These are phyloP conservation scores for Chaetomium fimeti DNA, from an alignment of 495 filamentous ascomycete species.

Conservation along the genomic window DNA sequence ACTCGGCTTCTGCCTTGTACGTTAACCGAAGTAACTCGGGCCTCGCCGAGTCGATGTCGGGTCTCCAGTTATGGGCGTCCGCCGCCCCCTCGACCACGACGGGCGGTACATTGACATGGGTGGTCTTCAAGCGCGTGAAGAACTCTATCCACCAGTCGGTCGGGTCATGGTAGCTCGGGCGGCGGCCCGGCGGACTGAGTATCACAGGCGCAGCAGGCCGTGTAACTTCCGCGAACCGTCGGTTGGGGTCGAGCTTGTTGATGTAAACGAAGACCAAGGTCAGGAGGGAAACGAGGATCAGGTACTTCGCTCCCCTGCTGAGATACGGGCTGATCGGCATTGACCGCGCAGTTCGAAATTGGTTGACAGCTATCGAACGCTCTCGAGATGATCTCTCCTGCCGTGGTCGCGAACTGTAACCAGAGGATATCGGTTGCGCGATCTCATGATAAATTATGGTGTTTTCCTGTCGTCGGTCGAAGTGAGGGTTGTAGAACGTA, in stretches of 20 bases:
- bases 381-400: neutral
- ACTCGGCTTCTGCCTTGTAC: neutral
- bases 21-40: slow-evolving; percentile 1
- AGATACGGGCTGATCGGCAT: neutral
- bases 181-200: neutral
- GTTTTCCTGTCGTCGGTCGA: neutral
- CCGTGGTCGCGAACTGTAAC: neutral
- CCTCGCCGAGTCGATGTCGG: slow-evolving; percentile 10
- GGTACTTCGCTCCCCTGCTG: neutral
- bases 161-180: neutral
- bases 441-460: neutral
- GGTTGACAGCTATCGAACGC: neutral
- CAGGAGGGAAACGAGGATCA: neutral
- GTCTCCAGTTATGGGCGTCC: slow-evolving; percentile 14
- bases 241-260: neutral
- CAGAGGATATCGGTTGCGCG: neutral
- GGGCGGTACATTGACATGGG: neutral
- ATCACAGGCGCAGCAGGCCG: neutral
- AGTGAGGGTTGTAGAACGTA: neutral
- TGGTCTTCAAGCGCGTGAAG: slow-evolving; percentile 19
- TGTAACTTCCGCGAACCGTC: neutral
- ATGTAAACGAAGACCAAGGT: neutral
- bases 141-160: slow-evolving; percentile 26
- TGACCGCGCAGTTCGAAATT: neutral
- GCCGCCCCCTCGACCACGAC: slow-evolving; percentile 1